phyloP scores from a whole-genome alignment of 176 grass and related monocot species.

The Themeda triandra region DNA sequence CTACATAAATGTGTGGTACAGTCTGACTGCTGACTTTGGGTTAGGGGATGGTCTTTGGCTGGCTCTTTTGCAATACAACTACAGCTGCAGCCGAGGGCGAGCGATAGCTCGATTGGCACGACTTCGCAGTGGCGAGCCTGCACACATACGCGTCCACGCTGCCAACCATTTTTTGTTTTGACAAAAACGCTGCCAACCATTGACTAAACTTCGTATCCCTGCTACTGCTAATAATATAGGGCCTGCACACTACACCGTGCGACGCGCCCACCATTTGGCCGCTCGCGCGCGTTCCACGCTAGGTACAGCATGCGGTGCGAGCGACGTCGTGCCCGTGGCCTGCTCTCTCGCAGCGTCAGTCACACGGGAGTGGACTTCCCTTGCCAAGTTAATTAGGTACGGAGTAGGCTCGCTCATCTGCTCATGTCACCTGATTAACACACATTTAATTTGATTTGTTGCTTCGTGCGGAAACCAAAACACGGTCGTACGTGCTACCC shows the following conservation, averaged over 20 bases:
- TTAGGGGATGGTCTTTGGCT: not conserved
- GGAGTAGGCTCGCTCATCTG: too few relatives aligned
- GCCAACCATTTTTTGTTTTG: too few relatives aligned
- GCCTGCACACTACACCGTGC: not conserved
- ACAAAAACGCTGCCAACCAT: too few relatives aligned
- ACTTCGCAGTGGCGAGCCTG: too few relatives aligned
- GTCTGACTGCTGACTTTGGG: not conserved
- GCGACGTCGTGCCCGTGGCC: too few relatives aligned
- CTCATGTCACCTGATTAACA: not conserved
- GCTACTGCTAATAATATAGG: too few relatives aligned
- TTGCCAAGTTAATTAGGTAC: not conserved
- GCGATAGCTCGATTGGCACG: too few relatives aligned
- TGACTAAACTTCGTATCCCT: not conserved
- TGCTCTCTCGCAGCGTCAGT: not conserved
- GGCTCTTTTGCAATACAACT: not conserved
- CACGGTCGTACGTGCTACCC: not conserved
- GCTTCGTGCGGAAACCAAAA: not conserved
- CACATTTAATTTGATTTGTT: not conserved
- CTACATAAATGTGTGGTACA: not conserved
- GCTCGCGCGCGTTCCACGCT: not conserved
- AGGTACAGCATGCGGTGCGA: too few relatives aligned
- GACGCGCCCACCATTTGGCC: not conserved
- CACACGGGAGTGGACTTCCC: not conserved
- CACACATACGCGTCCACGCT: too few relatives aligned
- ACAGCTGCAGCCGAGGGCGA: too few relatives aligned